Percentiles rank a stretch among this genome's conserved stretches.
These are phyloP conservation scores for Saccharum spontaneum DNA, from an alignment of 176 grass and related monocot species.

Conservation along the genomic window DNA sequence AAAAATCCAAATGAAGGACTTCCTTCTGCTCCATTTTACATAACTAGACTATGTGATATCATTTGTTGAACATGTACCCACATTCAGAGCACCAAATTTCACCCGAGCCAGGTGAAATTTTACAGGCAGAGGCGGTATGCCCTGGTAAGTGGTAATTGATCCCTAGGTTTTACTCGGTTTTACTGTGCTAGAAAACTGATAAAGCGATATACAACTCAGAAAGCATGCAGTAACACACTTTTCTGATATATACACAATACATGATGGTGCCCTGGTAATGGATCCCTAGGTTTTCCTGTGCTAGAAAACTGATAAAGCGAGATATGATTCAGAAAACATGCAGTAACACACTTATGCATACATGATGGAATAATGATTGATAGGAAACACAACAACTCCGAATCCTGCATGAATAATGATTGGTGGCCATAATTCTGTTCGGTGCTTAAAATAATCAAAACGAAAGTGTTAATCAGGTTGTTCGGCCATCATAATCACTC, in stretches of 20 bases:
- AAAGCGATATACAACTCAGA: background rate
- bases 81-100: background rate
- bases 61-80: background rate
- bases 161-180: background rate
- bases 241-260: too few relatives aligned
- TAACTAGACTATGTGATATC: background rate
- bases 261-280: background rate
- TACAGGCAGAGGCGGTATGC: background rate
- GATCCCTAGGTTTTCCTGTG: background rate
- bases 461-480: conserved; percentile 16
- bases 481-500: conserved; percentile 11
- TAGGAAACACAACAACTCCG: background rate
- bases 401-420: background rate
- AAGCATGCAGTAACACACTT: background rate
- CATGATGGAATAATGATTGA: background rate
- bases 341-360: background rate
- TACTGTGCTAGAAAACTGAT: background rate
- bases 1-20: background rate
- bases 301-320: background rate
- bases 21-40: background rate
- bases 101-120: background rate
- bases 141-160: background rate
- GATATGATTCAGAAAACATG: background rate
- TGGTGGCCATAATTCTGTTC: background rate
- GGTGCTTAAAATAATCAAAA: background rate